Percentiles rank a stretch among this genome's conserved stretches.
Conservation (phyloP, 192 early-diverging fungal species). For the Linnemannia hyalina region DNA sequence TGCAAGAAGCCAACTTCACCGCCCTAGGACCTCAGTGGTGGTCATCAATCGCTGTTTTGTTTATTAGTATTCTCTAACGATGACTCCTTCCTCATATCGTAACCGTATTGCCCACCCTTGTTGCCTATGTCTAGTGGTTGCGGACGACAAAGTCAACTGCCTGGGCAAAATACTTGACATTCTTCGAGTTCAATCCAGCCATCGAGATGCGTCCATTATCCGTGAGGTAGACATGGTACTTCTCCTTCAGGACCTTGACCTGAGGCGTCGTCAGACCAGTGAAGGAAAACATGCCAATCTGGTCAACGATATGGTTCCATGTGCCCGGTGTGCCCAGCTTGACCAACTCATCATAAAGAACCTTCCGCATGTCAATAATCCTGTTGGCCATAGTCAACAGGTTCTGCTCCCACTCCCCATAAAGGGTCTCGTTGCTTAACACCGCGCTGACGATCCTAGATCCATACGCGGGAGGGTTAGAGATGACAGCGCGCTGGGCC, state of each 20-base stretch:
- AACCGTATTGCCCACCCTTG: not conserved
- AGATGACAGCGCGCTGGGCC: conserved; percentile 88
- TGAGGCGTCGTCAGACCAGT: conserved; percentile 86
- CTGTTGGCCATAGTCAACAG: conserved; percentile 87
- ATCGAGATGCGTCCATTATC: conserved; percentile 96
- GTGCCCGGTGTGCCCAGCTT: conserved; percentile 89
- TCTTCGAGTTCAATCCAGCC: conserved; percentile 90
- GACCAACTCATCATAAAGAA: conserved; percentile 72
- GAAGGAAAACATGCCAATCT: conserved; percentile 99
- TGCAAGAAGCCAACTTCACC: not conserved
- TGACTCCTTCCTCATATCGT: not conserved
- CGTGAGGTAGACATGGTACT: conserved; percentile 95
- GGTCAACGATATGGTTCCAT: conserved; percentile 95
- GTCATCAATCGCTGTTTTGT: not conserved
- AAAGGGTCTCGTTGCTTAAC: conserved; percentile 80
- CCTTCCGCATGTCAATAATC: conserved; percentile 90
- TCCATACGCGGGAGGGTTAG: conserved; percentile 92
- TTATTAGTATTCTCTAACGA: not conserved
- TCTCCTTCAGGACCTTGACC: conserved; percentile 82
- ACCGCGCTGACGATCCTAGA: conserved; percentile 90
- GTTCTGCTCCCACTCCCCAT: conserved; percentile 86
- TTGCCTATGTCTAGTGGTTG: conserved; percentile 49
- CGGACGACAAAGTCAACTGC: conserved; percentile 93
- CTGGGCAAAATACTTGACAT: conserved; percentile 92
- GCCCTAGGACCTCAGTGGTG: not conserved